Base-by-base conservation (phyloP, 1,284 basidiomycete genomes). In the Cutaneotrichosporon cutaneum region DNA sequence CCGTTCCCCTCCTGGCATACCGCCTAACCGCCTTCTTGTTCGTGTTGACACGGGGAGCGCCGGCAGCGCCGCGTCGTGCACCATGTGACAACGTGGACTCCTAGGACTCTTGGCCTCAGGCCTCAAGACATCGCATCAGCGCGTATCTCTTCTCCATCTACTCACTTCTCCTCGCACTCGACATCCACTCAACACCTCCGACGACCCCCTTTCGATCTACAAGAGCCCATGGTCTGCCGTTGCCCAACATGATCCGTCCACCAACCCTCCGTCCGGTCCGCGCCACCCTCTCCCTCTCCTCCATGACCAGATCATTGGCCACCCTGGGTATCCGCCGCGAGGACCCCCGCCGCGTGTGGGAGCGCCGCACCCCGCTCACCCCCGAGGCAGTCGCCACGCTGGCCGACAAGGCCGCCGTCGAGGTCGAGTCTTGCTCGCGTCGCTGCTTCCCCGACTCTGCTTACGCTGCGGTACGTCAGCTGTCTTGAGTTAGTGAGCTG, bases 311-410 rank as follows among this genome's bases (percentile, higher is more conserved):
- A 14, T 42, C 50, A 3, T 63, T 74, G 21, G 70, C 70, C 1
- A 84, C 83, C 0, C 72, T 90, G 24, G 88, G 88, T 27, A 84
- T 90, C 53, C 83, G 88, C 24, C 85, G 89, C 48, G 92, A 95
- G 77, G 89, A 94, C 73, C 87, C 89, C 0, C 67, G 79, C 30
- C 81, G 92, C 44, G 86, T 91, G 58, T 94, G 92, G 92, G 92
- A 94, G 76, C 83, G 92, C n/a, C 84, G 92, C 13, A 86, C 85
- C 32, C 91, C 92, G 1, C 79, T 95, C 44, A 90, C 89, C 0
- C 92, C 92, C 0, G 84, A 85, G 7, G 86, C 84, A 4, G 87
- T 94, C 26, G 72, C 84, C 51, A 76, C 83, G 2, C 82, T 94
- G 10, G 18, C 51, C 65, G 42, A 44, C 27, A 30, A 56, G 48